Percentiles rank a stretch among this genome's conserved stretches.
Evolutionary conservation across 345 rosid species (phyloP).

Genomic region (Luvunga scandens): DNA sequence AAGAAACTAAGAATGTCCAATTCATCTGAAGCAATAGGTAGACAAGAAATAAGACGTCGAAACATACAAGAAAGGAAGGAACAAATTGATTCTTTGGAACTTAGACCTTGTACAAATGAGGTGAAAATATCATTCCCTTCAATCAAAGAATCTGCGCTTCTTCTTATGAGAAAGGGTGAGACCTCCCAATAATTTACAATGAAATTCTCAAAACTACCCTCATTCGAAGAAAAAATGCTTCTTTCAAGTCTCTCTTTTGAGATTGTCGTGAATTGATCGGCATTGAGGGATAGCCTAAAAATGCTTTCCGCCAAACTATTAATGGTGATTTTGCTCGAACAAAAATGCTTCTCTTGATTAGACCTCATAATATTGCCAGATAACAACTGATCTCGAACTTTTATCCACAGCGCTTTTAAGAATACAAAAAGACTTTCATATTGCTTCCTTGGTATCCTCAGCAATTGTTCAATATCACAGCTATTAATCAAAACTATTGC

Average conservation of each 20-base stretch:
- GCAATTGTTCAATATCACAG: conserved; percentile 35
- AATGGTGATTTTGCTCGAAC: conserved; percentile 26
- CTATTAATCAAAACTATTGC: conserved; percentile 39
- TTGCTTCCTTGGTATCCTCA: conserved; percentile 32
- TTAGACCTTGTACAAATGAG: conserved; percentile 24
- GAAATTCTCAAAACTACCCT: conserved; percentile 36
- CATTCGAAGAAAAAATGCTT: conserved; percentile 35
- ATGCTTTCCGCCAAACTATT: conserved; percentile 49
- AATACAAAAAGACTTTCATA: conserved; percentile 25
- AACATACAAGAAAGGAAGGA: conserved; percentile 35
- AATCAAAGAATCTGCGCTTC: conserved; percentile 14
- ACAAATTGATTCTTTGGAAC: conserved; percentile 22
- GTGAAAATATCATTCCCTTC: conserved; percentile 31
- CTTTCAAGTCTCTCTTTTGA: conserved; percentile 25
- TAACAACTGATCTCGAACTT: conserved; percentile 34
- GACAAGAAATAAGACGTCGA: conserved; percentile 39
- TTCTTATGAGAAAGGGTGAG: conserved; percentile 37
- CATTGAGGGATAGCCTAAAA: conserved; percentile 44
- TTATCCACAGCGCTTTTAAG: conserved; percentile 37
- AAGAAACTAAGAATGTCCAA: conserved; percentile 45
- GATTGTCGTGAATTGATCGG: conserved; percentile 6
- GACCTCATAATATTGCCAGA: conserved; percentile 15
- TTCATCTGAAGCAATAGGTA: conserved; percentile 56
- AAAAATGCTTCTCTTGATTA: conserved; percentile 10
- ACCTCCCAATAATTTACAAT: conserved; percentile 43